Conservation (phyloP, 257 asterid genomes). For the Fraxinus quadrangulata region DNA sequence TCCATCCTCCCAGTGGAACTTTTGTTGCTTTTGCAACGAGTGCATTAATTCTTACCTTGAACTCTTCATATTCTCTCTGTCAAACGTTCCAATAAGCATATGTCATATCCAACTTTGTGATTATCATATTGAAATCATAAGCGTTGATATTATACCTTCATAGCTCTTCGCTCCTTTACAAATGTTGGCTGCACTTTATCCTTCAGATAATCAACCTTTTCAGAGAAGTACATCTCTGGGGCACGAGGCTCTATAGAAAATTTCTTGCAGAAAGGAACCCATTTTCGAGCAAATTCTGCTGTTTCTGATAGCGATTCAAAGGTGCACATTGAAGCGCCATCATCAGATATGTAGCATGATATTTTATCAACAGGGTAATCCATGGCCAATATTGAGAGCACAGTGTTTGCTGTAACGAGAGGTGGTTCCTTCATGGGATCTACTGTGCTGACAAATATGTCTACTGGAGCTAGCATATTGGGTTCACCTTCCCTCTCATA, state of each 20-base stretch:
- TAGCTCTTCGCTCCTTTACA: conserved; percentile 94
- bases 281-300: conserved; percentile 87
- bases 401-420: conserved; percentile 85
- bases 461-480: conserved; percentile 79
- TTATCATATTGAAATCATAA: not conserved
- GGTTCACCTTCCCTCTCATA: conserved; percentile 96
- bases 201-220: conserved; percentile 85
- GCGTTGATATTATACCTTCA: conserved; percentile 65
- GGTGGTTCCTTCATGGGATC: conserved; percentile 98
- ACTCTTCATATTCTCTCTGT: conserved; percentile 98
- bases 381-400: conserved; percentile 90
- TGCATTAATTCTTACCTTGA: conserved; percentile 84
- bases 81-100: conserved; percentile 20
- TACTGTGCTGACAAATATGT: conserved; percentile 88
- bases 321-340: conserved; percentile 97
- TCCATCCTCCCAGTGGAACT: conserved; percentile 95
- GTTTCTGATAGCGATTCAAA: conserved; percentile 93
- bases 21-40: conserved; percentile 92
- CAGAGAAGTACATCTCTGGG: conserved; percentile 91
- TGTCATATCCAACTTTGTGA: not conserved
- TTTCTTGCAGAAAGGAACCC: conserved; percentile 96
- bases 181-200: conserved; percentile 96
- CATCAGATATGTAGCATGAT: conserved; percentile 94
- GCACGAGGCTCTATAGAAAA: conserved; percentile 93
- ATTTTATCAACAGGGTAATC: conserved; percentile 89